Conservation (phyloP, 2,329 filamentous ascomycete genomes). For the Torrubiella hemipterigena region DNA sequence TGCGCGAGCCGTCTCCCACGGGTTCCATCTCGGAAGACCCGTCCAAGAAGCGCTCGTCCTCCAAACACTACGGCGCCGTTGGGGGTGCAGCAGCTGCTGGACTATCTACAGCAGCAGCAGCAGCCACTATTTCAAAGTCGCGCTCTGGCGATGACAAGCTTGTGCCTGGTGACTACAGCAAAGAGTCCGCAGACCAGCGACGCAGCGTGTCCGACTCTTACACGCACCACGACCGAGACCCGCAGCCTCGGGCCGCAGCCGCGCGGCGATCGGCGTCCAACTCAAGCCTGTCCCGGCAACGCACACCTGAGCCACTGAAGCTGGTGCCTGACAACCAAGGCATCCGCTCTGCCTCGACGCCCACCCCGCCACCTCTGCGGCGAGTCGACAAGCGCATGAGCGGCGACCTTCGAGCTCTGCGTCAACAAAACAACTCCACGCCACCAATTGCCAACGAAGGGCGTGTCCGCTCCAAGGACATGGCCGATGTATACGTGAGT, state of each 20-base stretch:
- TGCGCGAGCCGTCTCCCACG: slow-evolving; percentile 24
- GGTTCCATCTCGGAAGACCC: slow-evolving; percentile 28
- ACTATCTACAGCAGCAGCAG: slow-evolving; percentile 5
- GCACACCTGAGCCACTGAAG: slow-evolving; percentile 40
- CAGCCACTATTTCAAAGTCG: neutral
- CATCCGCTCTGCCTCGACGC: slow-evolving; percentile 38
- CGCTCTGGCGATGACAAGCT: neutral
- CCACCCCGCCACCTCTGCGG: slow-evolving; percentile 59
- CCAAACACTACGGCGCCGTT: slow-evolving; percentile 18
- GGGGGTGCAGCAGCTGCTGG: slow-evolving; percentile 4
- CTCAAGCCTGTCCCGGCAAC: slow-evolving; percentile 36
- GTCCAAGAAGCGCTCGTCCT: slow-evolving; percentile 21
- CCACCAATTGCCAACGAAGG: slow-evolving; percentile 78
- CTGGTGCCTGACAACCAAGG: slow-evolving; percentile 54
- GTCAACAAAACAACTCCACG: slow-evolving; percentile 23
- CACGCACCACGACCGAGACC: neutral
- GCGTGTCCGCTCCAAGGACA: slow-evolving; percentile 71
- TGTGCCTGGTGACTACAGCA: too few species aligned
- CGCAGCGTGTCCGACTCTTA: slow-evolving; percentile 24
- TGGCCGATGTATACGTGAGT: slow-evolving; percentile 93
- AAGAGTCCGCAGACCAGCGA: slow-evolving; percentile 3
- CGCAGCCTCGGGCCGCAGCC: slow-evolving; percentile 10
- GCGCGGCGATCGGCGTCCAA: slow-evolving; percentile 38
- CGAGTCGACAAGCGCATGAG: slow-evolving; percentile 56
- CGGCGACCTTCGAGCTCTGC: slow-evolving; percentile 51